Percentiles rank a stretch among this genome's conserved stretches.
These are phyloP conservation scores for Rhynchospora pubera DNA, from an alignment of 176 grass and related monocot species.

Conservation along the genomic window DNA sequence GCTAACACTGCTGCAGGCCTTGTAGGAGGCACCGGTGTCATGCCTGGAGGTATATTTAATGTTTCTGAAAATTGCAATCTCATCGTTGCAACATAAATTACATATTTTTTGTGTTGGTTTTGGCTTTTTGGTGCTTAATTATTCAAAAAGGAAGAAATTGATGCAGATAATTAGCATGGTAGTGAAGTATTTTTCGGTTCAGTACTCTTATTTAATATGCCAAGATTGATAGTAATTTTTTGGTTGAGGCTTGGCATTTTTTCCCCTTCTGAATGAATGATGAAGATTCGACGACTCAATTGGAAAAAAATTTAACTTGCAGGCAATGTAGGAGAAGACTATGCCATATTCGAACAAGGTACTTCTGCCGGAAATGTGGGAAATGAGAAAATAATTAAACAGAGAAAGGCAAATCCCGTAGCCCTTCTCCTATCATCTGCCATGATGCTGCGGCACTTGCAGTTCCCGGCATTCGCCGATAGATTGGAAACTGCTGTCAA, in stretches of 20 bases:
- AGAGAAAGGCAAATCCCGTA: constrained; percentile 84
- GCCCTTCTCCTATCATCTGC: constrained; percentile 86
- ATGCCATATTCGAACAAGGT: constrained; percentile 88
- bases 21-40: constrained; percentile 88
- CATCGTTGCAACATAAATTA: neutral
- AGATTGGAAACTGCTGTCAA: constrained; percentile 71
- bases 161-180: neutral
- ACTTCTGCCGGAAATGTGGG: constrained; percentile 88
- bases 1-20: constrained; percentile 85
- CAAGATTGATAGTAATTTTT: neutral
- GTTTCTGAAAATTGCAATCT: neutral
- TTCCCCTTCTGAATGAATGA: neutral
- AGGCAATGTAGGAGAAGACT: constrained; percentile 81
- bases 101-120: neutral
- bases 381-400: constrained; percentile 61
- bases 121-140: neutral
- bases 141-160: neutral
- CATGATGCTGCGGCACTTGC: constrained; percentile 97
- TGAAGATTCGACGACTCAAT: neutral
- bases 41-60: constrained; percentile 64
- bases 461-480: constrained; percentile 77
- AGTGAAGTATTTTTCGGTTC: neutral
- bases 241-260: neutral
- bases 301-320: neutral
- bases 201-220: neutral